Evolutionary conservation across 2,329 filamentous ascomycete species (phyloP), one percentile per base, ranked within the genome.

Genomic region (Verruconis gallopava): DNA sequence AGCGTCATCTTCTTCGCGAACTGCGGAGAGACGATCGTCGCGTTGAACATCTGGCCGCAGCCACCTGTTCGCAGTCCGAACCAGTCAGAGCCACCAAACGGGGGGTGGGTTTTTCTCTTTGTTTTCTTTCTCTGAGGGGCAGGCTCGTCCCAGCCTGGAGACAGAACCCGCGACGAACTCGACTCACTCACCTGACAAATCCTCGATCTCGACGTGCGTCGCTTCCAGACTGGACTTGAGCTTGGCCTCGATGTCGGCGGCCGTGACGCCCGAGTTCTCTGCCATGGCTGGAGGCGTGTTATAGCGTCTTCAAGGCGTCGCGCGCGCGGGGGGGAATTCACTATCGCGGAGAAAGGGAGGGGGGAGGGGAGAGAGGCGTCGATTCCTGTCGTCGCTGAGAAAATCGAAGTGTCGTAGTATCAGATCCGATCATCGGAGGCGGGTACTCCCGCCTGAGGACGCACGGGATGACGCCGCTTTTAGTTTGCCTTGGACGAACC

Each of bases 131-230:
- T n/a, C n/a, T n/a, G n/a, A n/a, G n/a, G n/a, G n/a, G n/a, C n/a
- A n/a, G n/a, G n/a, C n/a, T n/a, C n/a, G n/a, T n/a, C n/a, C n/a
- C n/a, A n/a, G n/a, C n/a, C n/a, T n/a, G n/a, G n/a, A n/a, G n/a
- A n/a, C n/a, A n/a, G n/a, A n/a, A n/a, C n/a, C n/a, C n/a, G n/a
- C n/a, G n/a, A n/a, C n/a, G 46, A 43, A n/a, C n/a, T n/a, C 40
- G 44, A 39, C 15, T 11, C 22, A 58, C 68, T 45, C 73, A 93
- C 88, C 89, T 49, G 86, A 94, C 69, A 93, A 77, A 64, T 96
- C 89, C 49, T 84, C 81, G 51, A 95, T 85, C 54, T 91, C 79
- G 48, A 94, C 85, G 64, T 93, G 75, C 20, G 72, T 70, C 17
- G 86, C 85, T 44, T 76, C 71, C 42, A 95, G 69, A 49, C 78